Base-by-base conservation (phyloP, 176 grass and related monocot genomes). In the Urochloa ruziziensis region DNA sequence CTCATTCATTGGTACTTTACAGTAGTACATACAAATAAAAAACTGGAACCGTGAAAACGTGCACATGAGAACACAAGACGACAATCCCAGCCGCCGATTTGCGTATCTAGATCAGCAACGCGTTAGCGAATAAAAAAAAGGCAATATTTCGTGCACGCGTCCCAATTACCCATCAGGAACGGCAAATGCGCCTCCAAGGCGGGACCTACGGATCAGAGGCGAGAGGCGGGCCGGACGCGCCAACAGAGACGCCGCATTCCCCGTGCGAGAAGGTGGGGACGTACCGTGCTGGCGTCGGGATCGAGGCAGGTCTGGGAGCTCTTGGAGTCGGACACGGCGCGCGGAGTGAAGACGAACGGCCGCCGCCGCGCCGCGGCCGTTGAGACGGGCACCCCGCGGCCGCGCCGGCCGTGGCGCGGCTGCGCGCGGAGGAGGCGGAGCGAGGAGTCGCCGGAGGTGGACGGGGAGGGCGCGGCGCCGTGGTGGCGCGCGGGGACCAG, bases 281-380 rank as follows among this genome's bases (percentile, higher is more conserved):
- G 76, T 84, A 99, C 96, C 82, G 87, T 88, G 82, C 93, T 99
- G 40, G 93, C 96, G 73, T 99, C 96, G 59, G 96, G 96, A 83
- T 99, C 96, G 17, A 99, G 91, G 73, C 96, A 99, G 27, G 96
- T 99, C 89, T 99, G 93, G 3, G 96, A 92, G 80, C 87, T 91
- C 35, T 83, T 92, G 40, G 96, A 95, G 56, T 99, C 96, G 7
- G 96, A 99, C 30, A 99, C 96, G 4, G 91, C 93, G 58, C 82
- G 82, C 30, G 93, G 85, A 47, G 93, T 83, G 78, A 96, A 88
- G 15, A 94, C 57, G 78, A 92, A 83, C 32, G 89, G 89, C 65
- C 73, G 75, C 21, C 48, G 32, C 62, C 51, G 66, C 19, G 39
- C 11, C 53, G 82, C n/a, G 21, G 33, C n/a, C 29, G 47, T 21